A percentile compares a stretch with the other conserved stretches of the same genome.
These are phyloP conservation scores for Austroboletus novae-zelandiae DNA, from an alignment of 1,284 basidiomycete genomes.

Conservation along the genomic window DNA sequence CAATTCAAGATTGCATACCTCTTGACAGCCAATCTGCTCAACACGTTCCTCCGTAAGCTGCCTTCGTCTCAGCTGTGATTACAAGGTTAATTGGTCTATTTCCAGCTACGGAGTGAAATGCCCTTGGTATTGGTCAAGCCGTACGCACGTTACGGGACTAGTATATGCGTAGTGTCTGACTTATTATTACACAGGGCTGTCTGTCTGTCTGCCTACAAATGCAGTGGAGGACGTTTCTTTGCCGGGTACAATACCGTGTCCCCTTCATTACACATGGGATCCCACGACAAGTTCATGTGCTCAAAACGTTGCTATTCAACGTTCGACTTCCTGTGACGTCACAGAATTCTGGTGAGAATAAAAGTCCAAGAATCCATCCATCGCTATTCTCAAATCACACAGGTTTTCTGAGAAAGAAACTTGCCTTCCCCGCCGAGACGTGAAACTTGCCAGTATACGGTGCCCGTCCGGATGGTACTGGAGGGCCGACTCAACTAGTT, in stretches of 20 bases:
- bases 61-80: background rate
- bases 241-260: conserved; percentile 7
- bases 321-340: conserved; percentile 1
- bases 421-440: conserved; percentile 11
- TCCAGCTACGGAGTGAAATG: conserved; percentile 10
- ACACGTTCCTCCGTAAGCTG: conserved; percentile 11
- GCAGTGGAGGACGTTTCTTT: background rate
- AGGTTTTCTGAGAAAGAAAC: conserved; percentile 16
- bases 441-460: background rate
- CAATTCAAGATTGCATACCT: conserved; percentile 11
- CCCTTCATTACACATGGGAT: conserved; percentile 10
- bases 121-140: conserved; percentile 20
- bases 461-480: conserved; percentile 23
- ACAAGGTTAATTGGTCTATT: background rate
- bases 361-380: background rate
- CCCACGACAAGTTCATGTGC: conserved; percentile 3
- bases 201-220: conserved; percentile 14
- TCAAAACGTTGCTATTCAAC: background rate
- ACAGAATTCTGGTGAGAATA: conserved; percentile 16
- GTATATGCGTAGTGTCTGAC: background rate
- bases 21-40: conserved; percentile 3
- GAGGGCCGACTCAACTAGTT: conserved; percentile 5
- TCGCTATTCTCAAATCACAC: background rate
- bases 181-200: conserved; percentile 7
- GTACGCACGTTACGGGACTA: conserved; percentile 3